A percentile compares a stretch with the other conserved stretches of the same genome.
These are phyloP conservation scores for Candida coleopterorum DNA, from an alignment of 805 yeast species.

Conservation along the genomic window DNA sequence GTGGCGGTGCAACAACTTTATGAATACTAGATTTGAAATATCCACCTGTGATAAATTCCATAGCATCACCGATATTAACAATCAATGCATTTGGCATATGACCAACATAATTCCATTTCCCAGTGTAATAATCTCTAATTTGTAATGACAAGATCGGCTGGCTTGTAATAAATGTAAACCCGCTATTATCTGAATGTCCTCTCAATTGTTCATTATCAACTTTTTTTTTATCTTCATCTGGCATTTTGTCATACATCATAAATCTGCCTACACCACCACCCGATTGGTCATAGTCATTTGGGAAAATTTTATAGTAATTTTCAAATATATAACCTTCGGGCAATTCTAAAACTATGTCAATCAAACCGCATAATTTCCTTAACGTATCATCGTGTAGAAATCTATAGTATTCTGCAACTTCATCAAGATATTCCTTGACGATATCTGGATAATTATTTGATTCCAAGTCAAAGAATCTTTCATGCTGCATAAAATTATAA, in stretches of 20 bases:
- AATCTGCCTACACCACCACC: constrained; percentile 28
- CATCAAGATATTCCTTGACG: constrained; percentile 18
- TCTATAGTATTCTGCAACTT: constrained; percentile 20
- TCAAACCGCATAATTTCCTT: constrained; percentile 19
- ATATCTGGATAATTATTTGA: constrained; percentile 21
- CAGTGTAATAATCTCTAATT: constrained; percentile 25
- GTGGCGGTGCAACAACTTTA: constrained; percentile 24
- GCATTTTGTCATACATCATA: constrained; percentile 24
- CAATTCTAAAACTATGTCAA: constrained; percentile 23
- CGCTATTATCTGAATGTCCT: constrained; percentile 29
- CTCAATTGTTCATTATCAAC: constrained; percentile 24
- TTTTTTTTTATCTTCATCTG: constrained; percentile 19
- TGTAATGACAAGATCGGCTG: constrained; percentile 28
- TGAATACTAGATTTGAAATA: constrained; percentile 24
- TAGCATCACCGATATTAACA: constrained; percentile 26
- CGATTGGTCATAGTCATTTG: constrained; percentile 19
- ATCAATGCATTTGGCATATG: constrained; percentile 25
- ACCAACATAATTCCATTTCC: constrained; percentile 27
- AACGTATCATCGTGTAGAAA: constrained; percentile 18
- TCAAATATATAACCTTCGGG: constrained; percentile 27
- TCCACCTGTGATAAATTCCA: constrained; percentile 29
- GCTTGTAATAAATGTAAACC: constrained; percentile 27
- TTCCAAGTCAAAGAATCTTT: constrained; percentile 15
- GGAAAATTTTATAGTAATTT: constrained; percentile 21
- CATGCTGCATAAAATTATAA: constrained; percentile 22